Percentiles rank a stretch among this genome's conserved stretches.
phyloP scores from a whole-genome alignment of 2,329 filamentous ascomycete species.

The Epichloe uncinata region DNA sequence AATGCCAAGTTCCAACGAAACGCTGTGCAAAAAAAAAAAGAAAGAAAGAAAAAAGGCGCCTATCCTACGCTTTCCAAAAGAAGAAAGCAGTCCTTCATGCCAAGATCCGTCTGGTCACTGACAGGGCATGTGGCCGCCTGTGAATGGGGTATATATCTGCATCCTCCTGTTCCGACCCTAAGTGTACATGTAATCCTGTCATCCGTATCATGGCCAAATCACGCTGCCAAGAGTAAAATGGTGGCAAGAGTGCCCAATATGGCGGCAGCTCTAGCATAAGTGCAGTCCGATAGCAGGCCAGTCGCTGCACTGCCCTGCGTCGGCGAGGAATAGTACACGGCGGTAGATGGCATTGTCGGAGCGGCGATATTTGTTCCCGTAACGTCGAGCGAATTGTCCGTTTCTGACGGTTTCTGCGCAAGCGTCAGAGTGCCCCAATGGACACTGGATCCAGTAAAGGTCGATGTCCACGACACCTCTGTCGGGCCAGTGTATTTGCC shows the following conservation, averaged over 20 bases:
- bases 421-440: conserved; percentile 32
- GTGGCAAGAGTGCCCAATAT: neutral
- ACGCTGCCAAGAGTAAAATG: neutral
- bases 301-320: conserved; percentile 1
- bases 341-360: conserved; percentile 7
- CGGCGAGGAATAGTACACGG: conserved; percentile 4
- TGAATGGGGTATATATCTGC: neutral
- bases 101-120: neutral
- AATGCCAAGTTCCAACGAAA: no score
- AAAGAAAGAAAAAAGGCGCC: neutral
- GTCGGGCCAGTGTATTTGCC: conserved; percentile 28
- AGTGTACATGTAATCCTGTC: neutral
- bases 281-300: neutral
- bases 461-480: conserved; percentile 31
- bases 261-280: neutral
- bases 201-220: neutral
- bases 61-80: neutral
- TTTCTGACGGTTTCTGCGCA: conserved; percentile 21
- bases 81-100: no score
- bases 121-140: neutral
- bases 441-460: conserved; percentile 27
- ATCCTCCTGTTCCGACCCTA: neutral
- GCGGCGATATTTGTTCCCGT: conserved; percentile 10
- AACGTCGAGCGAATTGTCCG: conserved; percentile 15
- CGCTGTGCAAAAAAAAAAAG: no score